phyloP scores from a whole-genome alignment of 169 alveolate genomes.

The Eimeria maxima region DNA sequence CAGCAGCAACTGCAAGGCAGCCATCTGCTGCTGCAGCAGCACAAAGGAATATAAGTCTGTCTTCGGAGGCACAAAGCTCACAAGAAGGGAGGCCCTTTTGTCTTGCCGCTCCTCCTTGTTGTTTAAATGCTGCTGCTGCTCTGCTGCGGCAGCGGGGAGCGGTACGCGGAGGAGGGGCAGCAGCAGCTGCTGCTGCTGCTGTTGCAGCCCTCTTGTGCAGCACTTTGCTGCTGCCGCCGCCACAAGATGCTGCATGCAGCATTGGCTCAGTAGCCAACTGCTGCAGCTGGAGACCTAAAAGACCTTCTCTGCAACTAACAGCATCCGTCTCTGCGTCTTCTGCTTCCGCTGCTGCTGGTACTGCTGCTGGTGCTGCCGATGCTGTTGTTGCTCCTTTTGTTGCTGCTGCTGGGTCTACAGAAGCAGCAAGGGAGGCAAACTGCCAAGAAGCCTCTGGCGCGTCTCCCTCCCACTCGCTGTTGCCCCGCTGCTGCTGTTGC shows the following conservation, averaged over 20 bases:
- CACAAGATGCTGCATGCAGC: slow-evolving; percentile 2
- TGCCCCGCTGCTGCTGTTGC: slow-evolving; percentile 36
- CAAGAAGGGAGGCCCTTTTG: slow-evolving; percentile 11
- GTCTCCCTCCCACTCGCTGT: slow-evolving; percentile 6
- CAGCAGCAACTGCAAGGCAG: neutral
- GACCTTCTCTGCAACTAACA: neutral
- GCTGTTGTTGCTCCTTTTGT: neutral
- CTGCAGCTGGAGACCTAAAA: neutral
- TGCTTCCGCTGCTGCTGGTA: neutral
- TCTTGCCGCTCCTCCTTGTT: slow-evolving; percentile 9
- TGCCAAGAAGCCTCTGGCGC: slow-evolving; percentile 28
- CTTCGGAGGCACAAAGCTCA: neutral
- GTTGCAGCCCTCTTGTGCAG: neutral
- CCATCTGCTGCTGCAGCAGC: slow-evolving; percentile 8
- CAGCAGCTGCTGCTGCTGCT: no score
- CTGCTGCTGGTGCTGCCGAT: neutral
- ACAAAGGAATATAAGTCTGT: slow-evolving; percentile 1
- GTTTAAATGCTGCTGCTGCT: neutral
- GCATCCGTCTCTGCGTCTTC: neutral
- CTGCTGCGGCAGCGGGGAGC: slow-evolving; percentile 15
- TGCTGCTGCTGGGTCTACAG: neutral
- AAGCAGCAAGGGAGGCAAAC: slow-evolving; percentile 23
- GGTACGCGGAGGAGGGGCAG: neutral
- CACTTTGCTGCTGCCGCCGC: slow-evolving; percentile 18
- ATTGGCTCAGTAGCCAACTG: neutral